Conservation (phyloP, 1,284 basidiomycete genomes). For the Ganoderma boninense region DNA sequence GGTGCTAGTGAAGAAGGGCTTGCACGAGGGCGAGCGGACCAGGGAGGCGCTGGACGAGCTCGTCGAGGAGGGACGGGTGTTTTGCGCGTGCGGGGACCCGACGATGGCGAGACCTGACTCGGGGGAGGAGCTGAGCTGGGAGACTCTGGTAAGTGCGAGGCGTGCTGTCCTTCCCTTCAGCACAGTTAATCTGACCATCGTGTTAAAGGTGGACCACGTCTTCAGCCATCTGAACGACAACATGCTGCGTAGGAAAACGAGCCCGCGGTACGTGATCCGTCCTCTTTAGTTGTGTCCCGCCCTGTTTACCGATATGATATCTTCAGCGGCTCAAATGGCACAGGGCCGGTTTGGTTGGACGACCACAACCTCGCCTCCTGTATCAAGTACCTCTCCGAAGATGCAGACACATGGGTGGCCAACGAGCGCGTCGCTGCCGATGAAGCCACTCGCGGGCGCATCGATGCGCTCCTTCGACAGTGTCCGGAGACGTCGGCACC, state of each 20-base stretch:
- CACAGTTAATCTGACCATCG: no score
- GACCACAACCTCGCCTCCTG: not conserved
- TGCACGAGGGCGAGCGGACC: not conserved
- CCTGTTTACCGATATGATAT: no score
- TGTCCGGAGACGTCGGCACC: no score
- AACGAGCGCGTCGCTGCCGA: no score
- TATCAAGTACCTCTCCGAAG: no score
- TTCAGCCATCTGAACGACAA: not conserved
- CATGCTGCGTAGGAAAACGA: not conserved
- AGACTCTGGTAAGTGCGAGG: conserved; percentile 10
- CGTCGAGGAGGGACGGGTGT: conserved; percentile 8
- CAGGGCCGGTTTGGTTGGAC: not conserved
- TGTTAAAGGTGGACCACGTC: not conserved
- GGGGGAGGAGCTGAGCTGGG: conserved; percentile 7
- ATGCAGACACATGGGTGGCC: no score
- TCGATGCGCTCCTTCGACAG: no score
- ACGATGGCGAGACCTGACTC: not conserved
- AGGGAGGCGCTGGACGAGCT: not conserved
- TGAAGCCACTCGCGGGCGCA: no score
- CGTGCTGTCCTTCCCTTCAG: no score
- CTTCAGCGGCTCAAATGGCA: not conserved
- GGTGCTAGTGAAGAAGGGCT: not conserved
- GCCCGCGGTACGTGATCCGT: no score
- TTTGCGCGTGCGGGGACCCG: conserved; percentile 21
- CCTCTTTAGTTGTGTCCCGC: no score